Conservation (phyloP, 2,329 filamentous ascomycete genomes). For the Hypoxylon sp. region DNA sequence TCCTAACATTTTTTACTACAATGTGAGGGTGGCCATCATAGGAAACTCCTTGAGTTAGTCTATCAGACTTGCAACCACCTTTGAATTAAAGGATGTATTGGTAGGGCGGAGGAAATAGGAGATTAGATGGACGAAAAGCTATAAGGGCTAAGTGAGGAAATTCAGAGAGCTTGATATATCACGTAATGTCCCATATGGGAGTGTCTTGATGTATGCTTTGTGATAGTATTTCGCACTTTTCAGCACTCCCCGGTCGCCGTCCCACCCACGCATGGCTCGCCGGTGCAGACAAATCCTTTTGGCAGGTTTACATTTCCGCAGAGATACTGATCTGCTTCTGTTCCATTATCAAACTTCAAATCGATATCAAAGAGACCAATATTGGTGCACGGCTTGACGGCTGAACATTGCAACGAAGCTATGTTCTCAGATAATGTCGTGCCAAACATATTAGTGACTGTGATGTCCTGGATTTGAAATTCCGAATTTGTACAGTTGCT, state of each 20-base stretch:
- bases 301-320: slow-evolving; percentile 23
- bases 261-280: neutral
- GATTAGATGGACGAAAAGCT: too few relatives aligned
- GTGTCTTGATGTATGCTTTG: too few relatives aligned
- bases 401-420: slow-evolving; percentile 25
- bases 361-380: slow-evolving; percentile 20
- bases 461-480: slow-evolving; percentile 39
- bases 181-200: too few relatives aligned
- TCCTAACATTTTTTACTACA: too few relatives aligned
- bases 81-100: too few relatives aligned
- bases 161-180: too few relatives aligned
- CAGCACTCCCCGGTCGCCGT: neutral
- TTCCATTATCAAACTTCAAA: slow-evolving; percentile 14
- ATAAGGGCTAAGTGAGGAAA: too few relatives aligned
- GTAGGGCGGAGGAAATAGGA: too few relatives aligned
- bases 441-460: slow-evolving; percentile 32
- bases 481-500: slow-evolving; percentile 43
- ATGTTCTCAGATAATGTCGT: slow-evolving; percentile 8
- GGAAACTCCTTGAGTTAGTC: too few relatives aligned
- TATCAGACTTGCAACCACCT: too few relatives aligned
- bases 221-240: too few relatives aligned
- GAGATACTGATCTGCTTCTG: slow-evolving; percentile 16
- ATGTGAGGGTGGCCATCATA: too few relatives aligned
- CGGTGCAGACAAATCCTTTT: neutral
- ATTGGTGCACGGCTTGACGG: slow-evolving; percentile 22